phyloP scores from a whole-genome alignment of 2,329 filamentous ascomycete species.

The Beauveria bassiana region DNA sequence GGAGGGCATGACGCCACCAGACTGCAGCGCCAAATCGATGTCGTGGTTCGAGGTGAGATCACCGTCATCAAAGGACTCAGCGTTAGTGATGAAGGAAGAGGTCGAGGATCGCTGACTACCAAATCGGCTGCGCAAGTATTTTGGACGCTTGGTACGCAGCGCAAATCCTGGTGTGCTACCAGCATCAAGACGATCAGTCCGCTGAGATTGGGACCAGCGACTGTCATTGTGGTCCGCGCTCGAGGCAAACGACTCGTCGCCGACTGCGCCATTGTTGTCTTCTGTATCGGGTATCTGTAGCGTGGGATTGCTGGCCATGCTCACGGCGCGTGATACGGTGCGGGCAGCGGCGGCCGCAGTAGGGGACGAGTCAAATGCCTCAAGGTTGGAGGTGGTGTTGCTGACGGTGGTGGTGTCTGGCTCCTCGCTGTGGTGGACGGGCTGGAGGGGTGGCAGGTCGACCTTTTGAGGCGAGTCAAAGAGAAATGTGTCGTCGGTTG shows the following conservation, averaged over 20 bases:
- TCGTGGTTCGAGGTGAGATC: constrained; percentile 62
- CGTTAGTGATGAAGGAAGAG: constrained; percentile 49
- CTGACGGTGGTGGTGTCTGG: constrained; percentile 23
- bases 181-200: constrained; percentile 30
- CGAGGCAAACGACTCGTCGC: constrained; percentile 25
- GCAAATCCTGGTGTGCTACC: constrained; percentile 40
- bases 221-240: constrained; percentile 21
- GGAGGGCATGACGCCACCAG: constrained; percentile 64
- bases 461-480: constrained; percentile 41
- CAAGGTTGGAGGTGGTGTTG: constrained; percentile 42
- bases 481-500: constrained; percentile 51
- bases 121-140: constrained; percentile 50
- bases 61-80: constrained; percentile 54
- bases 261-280: constrained; percentile 20
- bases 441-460: constrained; percentile 17
- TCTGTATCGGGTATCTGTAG: constrained; percentile 10
- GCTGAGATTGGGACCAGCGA: constrained; percentile 23
- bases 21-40: constrained; percentile 74
- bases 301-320: constrained; percentile 30
- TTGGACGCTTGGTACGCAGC: constrained; percentile 42
- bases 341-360: constrained; percentile 47
- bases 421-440: constrained; percentile 14
- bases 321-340: constrained; percentile 44
- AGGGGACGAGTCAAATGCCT: constrained; percentile 49
- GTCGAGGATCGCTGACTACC: constrained; percentile 53